These are phyloP conservation scores for Arthroderma sp. DNA, from an alignment of 2,329 filamentous ascomycete genomes.

Conservation along the genomic window DNA sequence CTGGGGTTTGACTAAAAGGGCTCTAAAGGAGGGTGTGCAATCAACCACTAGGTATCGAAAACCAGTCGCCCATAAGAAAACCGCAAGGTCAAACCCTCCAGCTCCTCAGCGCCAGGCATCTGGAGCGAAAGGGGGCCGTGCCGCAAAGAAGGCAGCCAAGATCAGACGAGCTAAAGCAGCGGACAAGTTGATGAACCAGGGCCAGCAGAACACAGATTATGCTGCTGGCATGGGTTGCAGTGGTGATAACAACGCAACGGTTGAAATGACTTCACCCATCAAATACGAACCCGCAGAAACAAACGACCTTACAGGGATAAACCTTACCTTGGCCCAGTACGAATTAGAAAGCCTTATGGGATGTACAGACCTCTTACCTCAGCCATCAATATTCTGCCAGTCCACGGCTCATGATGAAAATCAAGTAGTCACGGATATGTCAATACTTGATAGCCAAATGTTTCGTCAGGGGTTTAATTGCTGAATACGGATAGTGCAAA, in stretches of 20 bases:
- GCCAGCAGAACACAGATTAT: constrained; percentile 5
- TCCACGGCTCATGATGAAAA: constrained; percentile 13
- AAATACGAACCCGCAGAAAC: constrained; percentile 3
- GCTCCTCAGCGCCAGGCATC: constrained; percentile 29
- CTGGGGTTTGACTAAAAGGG: constrained; percentile 65
- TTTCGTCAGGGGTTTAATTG: too few species aligned
- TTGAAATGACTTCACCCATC: constrained; percentile 3
- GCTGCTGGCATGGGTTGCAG: neutral
- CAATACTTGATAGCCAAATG: too few species aligned
- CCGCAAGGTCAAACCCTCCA: constrained; percentile 23
- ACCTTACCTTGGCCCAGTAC: constrained; percentile 11
- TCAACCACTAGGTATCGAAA: constrained; percentile 73
- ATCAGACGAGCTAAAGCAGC: constrained; percentile 14
- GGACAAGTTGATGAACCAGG: constrained; percentile 4
- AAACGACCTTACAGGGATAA: constrained; percentile 8
- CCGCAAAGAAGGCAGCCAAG: constrained; percentile 24
- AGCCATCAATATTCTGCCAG: constrained; percentile 18
- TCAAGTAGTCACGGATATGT: neutral
- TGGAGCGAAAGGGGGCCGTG: constrained; percentile 29
- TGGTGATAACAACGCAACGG: neutral
- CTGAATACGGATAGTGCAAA: too few species aligned
- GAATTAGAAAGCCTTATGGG: constrained; percentile 17
- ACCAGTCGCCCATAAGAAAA: constrained; percentile 26
- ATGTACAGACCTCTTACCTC: constrained; percentile 16
- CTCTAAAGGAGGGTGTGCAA: constrained; percentile 58